These are phyloP conservation scores for Priceomyces melissophilus DNA, from an alignment of 805 yeast species.

Conservation along the genomic window DNA sequence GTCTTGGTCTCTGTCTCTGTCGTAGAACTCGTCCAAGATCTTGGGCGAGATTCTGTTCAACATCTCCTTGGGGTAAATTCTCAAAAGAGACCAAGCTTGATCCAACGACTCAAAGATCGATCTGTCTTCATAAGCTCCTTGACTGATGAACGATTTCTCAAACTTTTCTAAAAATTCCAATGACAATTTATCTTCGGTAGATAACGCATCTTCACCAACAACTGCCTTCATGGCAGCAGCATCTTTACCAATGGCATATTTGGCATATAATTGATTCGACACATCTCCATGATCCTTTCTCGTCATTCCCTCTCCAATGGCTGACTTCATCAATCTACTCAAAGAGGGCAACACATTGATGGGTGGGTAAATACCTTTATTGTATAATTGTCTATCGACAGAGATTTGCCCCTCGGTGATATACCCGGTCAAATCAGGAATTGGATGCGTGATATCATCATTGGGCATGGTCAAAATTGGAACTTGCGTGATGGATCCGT, in stretches of 20 bases:
- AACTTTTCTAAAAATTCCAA: conserved; percentile 97
- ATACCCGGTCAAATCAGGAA: conserved; percentile 99
- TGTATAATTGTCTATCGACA: conserved; percentile 91
- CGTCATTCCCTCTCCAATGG: conserved; percentile 99
- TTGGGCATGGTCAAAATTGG: conserved; percentile 99
- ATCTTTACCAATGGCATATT: conserved; percentile 99
- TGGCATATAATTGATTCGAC: conserved; percentile 97
- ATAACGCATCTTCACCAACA: conserved; percentile 99
- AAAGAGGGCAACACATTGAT: conserved; percentile 96
- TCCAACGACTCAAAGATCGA: conserved; percentile 92
- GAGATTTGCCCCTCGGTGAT: conserved; percentile 99
- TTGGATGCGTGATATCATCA: conserved; percentile 99
- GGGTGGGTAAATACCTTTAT: conserved; percentile 98
- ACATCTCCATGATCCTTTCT: conserved; percentile 99
- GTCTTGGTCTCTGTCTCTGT: conserved; percentile 72
- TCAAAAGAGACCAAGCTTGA: conserved; percentile 95
- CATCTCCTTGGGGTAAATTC: conserved; percentile 99
- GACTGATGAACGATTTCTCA: conserved; percentile 91
- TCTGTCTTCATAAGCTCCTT: conserved; percentile 97
- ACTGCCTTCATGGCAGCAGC: conserved; percentile 99
- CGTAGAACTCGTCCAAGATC: conserved; percentile 92
- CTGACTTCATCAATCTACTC: conserved; percentile 97
- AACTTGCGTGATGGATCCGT: conserved; percentile 98
- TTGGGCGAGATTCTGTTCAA: conserved; percentile 98
- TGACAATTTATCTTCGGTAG: conserved; percentile 95